Evolutionary conservation across 1,284 basidiomycete species (phyloP), one percentile per base, ranked within the genome.

Genomic region (Coriolopsis trogii): DNA sequence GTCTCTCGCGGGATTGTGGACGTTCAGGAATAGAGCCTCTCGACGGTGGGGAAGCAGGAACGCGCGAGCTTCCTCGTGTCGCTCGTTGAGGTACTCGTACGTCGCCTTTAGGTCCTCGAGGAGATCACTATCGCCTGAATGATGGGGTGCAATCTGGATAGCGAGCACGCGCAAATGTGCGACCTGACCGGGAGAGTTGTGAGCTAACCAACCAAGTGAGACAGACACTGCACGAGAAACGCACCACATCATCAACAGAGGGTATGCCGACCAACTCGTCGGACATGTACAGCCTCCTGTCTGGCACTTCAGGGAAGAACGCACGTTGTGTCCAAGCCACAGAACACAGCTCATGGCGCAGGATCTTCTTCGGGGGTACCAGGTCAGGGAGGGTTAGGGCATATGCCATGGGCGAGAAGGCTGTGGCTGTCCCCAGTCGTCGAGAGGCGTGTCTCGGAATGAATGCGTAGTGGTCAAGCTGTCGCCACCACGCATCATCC

Each of bases 281-380:
- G 2, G 67, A 69, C 6, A 68, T 47, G 5, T 68, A 43, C 5
- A 78, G 47, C 26, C 64, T 56, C 41, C 62, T 56, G 15, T 64
- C 46, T 6, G 75, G 74, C 20, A 18, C 20, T 12, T 15, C 29
- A 3, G 41, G 44, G 40, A 74, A 71, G 15, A 64, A 48, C 3
- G 65, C 74, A 31, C 74, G 63, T 47, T 79, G 77, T 5, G 73
- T 73, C 78, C 78, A 80, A 2, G 72, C 72, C 12, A 79, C 63
- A 1, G 67, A 41, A 55, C 72, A 72, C 38, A 65, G 71, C 26
- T 71, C 64, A 20, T 60, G 33, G 26, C 64, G 67, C 6, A 79
- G 63, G 9, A 78, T 51, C 38, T 76, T 55, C 3, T 26, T 55
- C 1, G 78, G 77, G 1, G 69, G 51, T 0, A 77, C 71, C 16